Evolutionary conservation across 2,329 filamentous ascomycete species (phyloP).

Genomic region (Chaetomiaceae sp.): DNA sequence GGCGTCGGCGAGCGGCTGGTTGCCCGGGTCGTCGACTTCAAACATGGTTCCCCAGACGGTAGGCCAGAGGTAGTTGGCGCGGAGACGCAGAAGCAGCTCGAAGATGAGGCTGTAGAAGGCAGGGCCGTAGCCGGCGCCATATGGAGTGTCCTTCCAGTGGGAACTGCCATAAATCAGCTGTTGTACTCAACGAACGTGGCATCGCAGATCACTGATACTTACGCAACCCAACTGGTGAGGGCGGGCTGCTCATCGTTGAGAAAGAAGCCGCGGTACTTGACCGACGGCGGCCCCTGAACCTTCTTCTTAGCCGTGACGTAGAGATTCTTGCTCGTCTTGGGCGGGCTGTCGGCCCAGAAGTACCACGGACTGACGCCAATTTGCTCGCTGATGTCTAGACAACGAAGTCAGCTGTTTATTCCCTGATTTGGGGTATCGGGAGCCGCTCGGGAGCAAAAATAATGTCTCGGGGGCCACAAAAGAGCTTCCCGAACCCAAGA

Average conservation of each 20-base stretch:
- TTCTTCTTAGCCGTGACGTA: constrained; percentile 50
- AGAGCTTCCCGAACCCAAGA: too few species aligned
- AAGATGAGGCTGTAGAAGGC: constrained; percentile 64
- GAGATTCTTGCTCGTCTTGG: constrained; percentile 45
- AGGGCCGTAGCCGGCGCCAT: constrained; percentile 46
- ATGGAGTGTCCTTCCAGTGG: constrained; percentile 39
- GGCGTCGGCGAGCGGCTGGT: constrained; percentile 64
- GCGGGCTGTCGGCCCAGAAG: constrained; percentile 59
- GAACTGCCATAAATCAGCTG: constrained; percentile 15
- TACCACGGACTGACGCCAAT: constrained; percentile 68
- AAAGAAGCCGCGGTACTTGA: constrained; percentile 65
- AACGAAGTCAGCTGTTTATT: too few species aligned
- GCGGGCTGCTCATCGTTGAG: constrained; percentile 65
- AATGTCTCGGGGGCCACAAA: too few species aligned
- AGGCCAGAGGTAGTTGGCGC: constrained; percentile 73
- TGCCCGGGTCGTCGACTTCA: constrained; percentile 62
- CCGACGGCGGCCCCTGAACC: constrained; percentile 52
- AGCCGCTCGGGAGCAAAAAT: too few species aligned
- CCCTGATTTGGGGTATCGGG: too few species aligned
- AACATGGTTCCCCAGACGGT: constrained; percentile 62
- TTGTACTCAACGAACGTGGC: too few species aligned
- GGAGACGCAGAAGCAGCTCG: constrained; percentile 61
- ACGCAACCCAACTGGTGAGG: constrained; percentile 57
- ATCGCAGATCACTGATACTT: constrained; percentile 10
- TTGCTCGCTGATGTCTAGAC: constrained; percentile 64